Conservation (phyloP, 2,329 filamentous ascomycete species). For the Delphinella strobiligena region DNA sequence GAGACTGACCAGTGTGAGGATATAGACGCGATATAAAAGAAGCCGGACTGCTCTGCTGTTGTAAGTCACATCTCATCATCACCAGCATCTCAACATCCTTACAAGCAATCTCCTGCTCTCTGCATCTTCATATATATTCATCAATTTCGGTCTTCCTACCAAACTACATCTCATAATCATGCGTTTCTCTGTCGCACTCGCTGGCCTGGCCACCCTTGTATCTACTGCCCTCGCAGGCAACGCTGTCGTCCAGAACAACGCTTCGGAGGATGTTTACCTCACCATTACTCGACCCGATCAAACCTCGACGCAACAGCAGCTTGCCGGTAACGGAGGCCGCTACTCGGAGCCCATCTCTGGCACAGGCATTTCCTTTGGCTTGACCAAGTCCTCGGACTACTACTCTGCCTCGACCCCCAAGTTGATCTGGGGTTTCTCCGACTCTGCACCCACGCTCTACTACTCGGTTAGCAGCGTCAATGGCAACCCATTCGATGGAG, state of each 20-base stretch:
- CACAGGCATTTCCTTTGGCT: slow-evolving; percentile 19
- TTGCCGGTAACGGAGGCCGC: slow-evolving; percentile 12
- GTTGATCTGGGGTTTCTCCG: slow-evolving; percentile 17
- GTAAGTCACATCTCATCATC: background rate
- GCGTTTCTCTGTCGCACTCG: slow-evolving; percentile 11
- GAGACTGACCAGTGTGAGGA: background rate
- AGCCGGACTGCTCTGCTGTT: no score
- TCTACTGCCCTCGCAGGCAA: slow-evolving; percentile 11
- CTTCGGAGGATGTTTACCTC: slow-evolving; percentile 15
- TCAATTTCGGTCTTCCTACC: background rate
- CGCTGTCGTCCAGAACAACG: slow-evolving; percentile 18
- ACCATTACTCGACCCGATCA: slow-evolving; percentile 15
- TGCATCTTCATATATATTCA: background rate
- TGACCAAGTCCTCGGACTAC: slow-evolving; percentile 16
- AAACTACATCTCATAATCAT: slow-evolving; percentile 12
- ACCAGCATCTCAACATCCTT: background rate
- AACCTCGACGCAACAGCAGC: slow-evolving; percentile 8
- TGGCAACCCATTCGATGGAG: slow-evolving; percentile 16
- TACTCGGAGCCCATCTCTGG: slow-evolving; percentile 15
- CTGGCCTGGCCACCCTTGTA: slow-evolving; percentile 10
- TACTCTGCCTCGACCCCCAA: slow-evolving; percentile 15
- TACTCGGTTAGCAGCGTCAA: slow-evolving; percentile 17
- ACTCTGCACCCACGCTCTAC: slow-evolving; percentile 13
- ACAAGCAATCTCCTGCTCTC: background rate
- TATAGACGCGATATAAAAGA: background rate